Conservation (phyloP, 1,139 yeast species). For the Yamadazyma mexicana region DNA sequence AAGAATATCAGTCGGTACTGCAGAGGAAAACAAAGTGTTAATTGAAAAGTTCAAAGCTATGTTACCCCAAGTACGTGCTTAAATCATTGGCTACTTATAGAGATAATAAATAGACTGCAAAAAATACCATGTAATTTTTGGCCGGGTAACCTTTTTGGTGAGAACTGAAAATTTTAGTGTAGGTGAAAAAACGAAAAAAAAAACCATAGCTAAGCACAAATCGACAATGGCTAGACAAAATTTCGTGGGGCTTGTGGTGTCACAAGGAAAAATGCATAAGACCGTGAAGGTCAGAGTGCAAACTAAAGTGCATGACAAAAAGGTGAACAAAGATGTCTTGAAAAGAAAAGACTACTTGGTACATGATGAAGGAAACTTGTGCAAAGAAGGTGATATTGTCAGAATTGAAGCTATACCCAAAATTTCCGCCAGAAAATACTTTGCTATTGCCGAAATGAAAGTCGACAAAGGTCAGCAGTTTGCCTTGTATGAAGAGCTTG, state of each 20-base stretch:
- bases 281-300: conserved; percentile 93
- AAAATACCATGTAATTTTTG: neutral
- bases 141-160: neutral
- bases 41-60: conserved; percentile 51
- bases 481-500: conserved; percentile 73
- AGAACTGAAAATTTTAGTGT: neutral
- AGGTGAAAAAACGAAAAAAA: neutral
- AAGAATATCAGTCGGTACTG: conserved; percentile 85
- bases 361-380: conserved; percentile 89
- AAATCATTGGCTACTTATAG: conserved; percentile 3
- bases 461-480: conserved; percentile 89
- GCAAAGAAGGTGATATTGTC: conserved; percentile 94
- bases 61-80: too few species aligned
- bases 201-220: too few species aligned
- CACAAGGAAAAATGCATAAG: conserved; percentile 95
- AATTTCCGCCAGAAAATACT: conserved; percentile 74
- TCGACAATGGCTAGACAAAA: conserved; percentile 83
- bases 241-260: conserved; percentile 87
- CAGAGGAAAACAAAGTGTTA: conserved; percentile 63
- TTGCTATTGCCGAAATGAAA: conserved; percentile 94
- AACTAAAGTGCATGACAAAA: conserved; percentile 63
- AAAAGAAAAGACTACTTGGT: conserved; percentile 83
- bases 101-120: too few species aligned
- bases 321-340: conserved; percentile 73
- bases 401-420: conserved; percentile 91